Conservation (phyloP, 2,329 filamentous ascomycete species). For the Apiospora hydei region DNA sequence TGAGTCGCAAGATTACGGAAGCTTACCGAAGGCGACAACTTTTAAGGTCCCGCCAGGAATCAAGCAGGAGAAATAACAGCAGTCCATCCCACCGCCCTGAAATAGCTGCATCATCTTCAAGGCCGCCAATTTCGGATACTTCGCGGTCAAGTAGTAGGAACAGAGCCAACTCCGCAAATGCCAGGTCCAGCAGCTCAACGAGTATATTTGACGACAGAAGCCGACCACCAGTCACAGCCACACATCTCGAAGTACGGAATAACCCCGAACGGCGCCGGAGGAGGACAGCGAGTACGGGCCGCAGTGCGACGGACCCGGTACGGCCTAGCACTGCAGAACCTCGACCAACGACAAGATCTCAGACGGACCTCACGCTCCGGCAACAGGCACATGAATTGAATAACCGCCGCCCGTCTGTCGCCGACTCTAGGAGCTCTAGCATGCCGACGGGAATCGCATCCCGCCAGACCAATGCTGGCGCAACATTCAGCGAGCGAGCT, state of each 20-base stretch:
- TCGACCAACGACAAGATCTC: conserved; percentile 65
- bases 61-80: conserved; percentile 53
- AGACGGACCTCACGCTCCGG: conserved; percentile 66
- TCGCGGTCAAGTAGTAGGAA: conserved; percentile 38
- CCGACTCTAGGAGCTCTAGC: conserved; percentile 51
- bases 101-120: conserved; percentile 34
- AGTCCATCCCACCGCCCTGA: conserved; percentile 48
- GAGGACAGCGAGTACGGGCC: conserved; percentile 61
- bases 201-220: conserved; percentile 56
- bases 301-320: conserved; percentile 60
- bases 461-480: conserved; percentile 23
- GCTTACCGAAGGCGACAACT: conserved; percentile 82
- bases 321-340: conserved; percentile 51
- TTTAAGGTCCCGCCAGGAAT: conserved; percentile 61
- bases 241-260: conserved; percentile 56
- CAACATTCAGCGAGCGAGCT: conserved; percentile 40
- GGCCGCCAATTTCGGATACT: conserved; percentile 36
- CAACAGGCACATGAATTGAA: conserved; percentile 49
- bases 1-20: conserved; percentile 89
- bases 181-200: conserved; percentile 47
- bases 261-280: conserved; percentile 55
- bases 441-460: conserved; percentile 40
- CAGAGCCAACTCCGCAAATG: conserved; percentile 42
- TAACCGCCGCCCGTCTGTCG: conserved; percentile 48
- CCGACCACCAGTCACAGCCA: conserved; percentile 57